Evolutionary conservation across 1,284 basidiomycete species (phyloP), one percentile per base, ranked within the genome.

Genomic region (Polyporus tsugae): DNA sequence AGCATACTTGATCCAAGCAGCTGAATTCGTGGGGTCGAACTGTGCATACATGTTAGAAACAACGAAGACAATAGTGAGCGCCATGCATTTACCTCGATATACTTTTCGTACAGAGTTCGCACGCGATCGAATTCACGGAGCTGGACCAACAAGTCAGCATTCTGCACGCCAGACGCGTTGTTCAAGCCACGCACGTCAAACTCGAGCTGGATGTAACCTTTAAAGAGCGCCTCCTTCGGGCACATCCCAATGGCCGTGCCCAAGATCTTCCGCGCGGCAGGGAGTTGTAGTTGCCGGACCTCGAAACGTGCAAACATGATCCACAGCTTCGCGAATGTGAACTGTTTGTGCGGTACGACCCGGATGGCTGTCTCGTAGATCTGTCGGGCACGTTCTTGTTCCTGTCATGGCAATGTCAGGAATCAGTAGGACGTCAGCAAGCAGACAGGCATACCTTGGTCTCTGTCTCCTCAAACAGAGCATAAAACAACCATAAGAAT

Each of bases 241-340:
- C 93, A 96, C 91, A 98, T 93, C 7, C 98, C 98, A 71, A 99
- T 96, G 2, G 92, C 93, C 0, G 92, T 88, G 15, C 97, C 97
- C 39, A 99, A 82, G 42, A 97, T 88, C 80, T 96, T 99, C 61
- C 98, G 87, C 4, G 97, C 97, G 17, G 94, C 90, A 35, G 85
- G 81, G 39, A 99, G 83, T 72, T 98, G 92, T 44, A 98, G 83
- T 59, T 91, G 89, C 35, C 98, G 89, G 19, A 99, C 85, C 80
- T 99, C 97, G 76, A 99, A 99, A 70, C 92, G 90, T 0, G 97
- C 96, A 75, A 94, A 98, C 82, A 93, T 86, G 60, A 94, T 81
- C 96, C 96, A 98, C 15, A 97, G 82, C 81, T 99, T 99, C 15
- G 97, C 95, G 75, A 99, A 99, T 0, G 98, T 99, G 80, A 99